Evolutionary conservation across 305 asterid species (phyloP), one percentile per base, ranked within the genome.

Genomic region (Fraxinus greggii): DNA sequence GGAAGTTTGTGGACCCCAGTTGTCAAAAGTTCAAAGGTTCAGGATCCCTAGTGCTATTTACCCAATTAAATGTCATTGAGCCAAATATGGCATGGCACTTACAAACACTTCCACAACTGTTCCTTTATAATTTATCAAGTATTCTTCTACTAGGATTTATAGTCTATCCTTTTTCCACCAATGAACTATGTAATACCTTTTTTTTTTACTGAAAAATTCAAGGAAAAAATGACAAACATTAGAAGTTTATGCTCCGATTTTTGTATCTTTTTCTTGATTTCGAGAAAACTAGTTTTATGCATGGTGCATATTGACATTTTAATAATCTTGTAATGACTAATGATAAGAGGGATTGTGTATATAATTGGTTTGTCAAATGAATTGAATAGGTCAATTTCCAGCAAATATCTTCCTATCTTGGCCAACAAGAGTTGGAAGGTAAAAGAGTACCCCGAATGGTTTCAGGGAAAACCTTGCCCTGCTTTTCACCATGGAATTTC

Each of bases 391-490:
- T 95, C 85, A 96, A 96, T 88, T 93, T 94, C 90, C 98, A 93
- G 85, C 98, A 96, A 93, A 96, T 96, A 90, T 96, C 99, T 84
- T 96, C 97, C 26, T 94, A 90, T 89, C 88, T 96, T 31, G 99
- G 99, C 75, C 98, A 94, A 82, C 99, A 96, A 86, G 99, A 96
- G 92, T 88, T 94, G 88, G 99, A 96, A 92, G 99, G 99, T 78
- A 96, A 94, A 88, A 89, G 99, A 81, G 99, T 96, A 56, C 99
- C 99, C 24, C 90, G 98, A 85, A 96, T 96, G 99, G 95, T 96
- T 82, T 96, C 98, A 84, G 99, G 99, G 82, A 96, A 96, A 90
- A 92, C 99, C 56, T 88, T 96, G 78, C 99, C 99, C 59, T 87
- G 91, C 86, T 96, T 96, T 83, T 93, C 98, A 72, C 97, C 99